A percentile compares a stretch with the other conserved stretches of the same genome.
phyloP scores from a whole-genome alignment of 2,329 filamentous ascomycete genomes.

The Dothideomycetidae sp. region DNA sequence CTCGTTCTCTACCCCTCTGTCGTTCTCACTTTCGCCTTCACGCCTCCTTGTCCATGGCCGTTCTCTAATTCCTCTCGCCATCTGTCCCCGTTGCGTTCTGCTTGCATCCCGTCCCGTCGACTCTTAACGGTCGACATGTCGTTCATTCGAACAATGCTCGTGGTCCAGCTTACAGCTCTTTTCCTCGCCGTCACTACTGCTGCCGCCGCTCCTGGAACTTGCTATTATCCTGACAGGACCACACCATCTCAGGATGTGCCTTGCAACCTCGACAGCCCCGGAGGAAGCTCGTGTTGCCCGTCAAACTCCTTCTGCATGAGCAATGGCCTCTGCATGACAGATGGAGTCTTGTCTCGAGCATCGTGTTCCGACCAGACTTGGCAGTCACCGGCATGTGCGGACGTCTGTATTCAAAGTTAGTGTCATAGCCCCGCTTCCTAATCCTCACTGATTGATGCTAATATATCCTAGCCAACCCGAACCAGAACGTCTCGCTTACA shows the following conservation, averaged over 20 bases:
- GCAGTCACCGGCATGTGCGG: constrained; percentile 17
- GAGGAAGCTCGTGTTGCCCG: constrained; percentile 18
- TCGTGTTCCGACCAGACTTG: constrained; percentile 22
- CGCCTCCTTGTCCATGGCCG: neutral
- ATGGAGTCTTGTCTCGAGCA: constrained; percentile 18
- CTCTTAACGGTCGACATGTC: neutral
- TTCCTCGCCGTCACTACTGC: neutral
- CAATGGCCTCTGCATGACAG: constrained; percentile 20
- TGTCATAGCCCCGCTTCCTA: no score
- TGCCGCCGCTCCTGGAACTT: constrained; percentile 15
- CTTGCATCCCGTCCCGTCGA: neutral
- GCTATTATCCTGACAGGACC: constrained; percentile 19
- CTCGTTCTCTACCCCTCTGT: neutral
- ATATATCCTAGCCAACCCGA: constrained; percentile 9
- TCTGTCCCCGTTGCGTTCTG: neutral
- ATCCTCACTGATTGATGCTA: no score
- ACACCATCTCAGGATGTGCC: constrained; percentile 16
- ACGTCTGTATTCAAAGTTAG: constrained; percentile 20
- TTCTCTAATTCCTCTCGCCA: neutral
- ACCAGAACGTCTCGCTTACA: constrained; percentile 7
- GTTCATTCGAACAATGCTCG: neutral
- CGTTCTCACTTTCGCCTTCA: neutral
- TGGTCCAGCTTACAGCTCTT: neutral
- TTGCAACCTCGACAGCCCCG: constrained; percentile 12
- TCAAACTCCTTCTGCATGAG: constrained; percentile 19